A percentile compares a stretch with the other conserved stretches of the same genome.
Conservation (phyloP, 2,329 filamentous ascomycete genomes). For the Aureobasidium sp. region DNA sequence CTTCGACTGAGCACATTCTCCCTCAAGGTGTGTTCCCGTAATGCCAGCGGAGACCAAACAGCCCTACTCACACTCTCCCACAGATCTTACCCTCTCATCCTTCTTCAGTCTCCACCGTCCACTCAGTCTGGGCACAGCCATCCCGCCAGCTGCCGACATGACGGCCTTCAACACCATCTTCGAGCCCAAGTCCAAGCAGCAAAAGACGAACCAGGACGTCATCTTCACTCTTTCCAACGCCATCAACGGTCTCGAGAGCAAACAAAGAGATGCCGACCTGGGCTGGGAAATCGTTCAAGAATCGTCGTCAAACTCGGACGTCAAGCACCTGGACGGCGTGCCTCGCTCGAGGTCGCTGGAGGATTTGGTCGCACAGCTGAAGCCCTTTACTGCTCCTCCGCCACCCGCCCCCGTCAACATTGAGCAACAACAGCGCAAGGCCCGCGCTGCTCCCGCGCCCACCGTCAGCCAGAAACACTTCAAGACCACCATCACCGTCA, state of each 20-base stretch:
- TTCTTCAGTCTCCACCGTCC: conserved; percentile 97
- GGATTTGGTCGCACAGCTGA: conserved; percentile 41
- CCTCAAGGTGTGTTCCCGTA: conserved; percentile 23
- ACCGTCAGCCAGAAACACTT: conserved; percentile 18
- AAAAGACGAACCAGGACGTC: conserved; percentile 37
- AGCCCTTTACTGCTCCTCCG: conserved; percentile 81
- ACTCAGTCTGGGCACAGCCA: conserved; percentile 76
- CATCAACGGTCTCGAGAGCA: conserved; percentile 33
- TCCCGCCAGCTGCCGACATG: conserved; percentile 64
- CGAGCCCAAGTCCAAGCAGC: conserved; percentile 37
- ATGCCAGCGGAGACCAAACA: too few relatives aligned
- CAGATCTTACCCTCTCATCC: conserved; percentile 79
- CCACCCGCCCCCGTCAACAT: conserved; percentile 53
- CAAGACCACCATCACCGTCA: conserved; percentile 34
- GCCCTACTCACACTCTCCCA: conserved; percentile 18
- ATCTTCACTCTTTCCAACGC: conserved; percentile 40
- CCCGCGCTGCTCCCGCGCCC: conserved; percentile 3
- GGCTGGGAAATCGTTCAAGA: conserved; percentile 34
- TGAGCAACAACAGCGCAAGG: conserved; percentile 8
- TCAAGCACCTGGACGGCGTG: conserved; percentile 29
- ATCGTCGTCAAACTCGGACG: conserved; percentile 24
- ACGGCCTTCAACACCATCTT: conserved; percentile 84
- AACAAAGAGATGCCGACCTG: conserved; percentile 31
- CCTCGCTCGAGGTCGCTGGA: conserved; percentile 31
- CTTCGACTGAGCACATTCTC: conserved; percentile 65